A percentile compares a stretch with the other conserved stretches of the same genome.
phyloP scores from a whole-genome alignment of 805 yeast species.

The Teunomyces atbi region DNA sequence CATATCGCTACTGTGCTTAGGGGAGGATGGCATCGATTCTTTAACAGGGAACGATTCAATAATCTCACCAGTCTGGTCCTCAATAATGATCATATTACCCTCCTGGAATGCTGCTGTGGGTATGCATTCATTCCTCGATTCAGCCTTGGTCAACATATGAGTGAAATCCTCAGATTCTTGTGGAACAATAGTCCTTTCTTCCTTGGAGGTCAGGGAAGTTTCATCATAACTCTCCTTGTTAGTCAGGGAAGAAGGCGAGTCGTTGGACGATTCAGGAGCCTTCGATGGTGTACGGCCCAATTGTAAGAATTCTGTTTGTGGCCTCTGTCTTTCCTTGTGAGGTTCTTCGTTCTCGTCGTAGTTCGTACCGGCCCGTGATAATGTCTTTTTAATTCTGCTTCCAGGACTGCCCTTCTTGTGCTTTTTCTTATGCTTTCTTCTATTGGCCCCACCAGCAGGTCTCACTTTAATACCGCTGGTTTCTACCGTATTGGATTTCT shows the following conservation, averaged over 20 bases:
- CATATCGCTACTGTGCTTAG: conserved; percentile 1
- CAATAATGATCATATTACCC: conserved; percentile 69
- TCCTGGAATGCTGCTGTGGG: conserved; percentile 53
- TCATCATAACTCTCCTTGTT: conserved; percentile 8
- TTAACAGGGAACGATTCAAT: conserved; percentile 49
- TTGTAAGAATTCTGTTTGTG: conserved; percentile 40
- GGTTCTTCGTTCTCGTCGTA: conserved; percentile 14
- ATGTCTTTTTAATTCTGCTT: conserved; percentile 32
- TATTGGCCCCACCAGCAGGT: conserved; percentile 74
- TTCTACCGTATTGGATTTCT: conserved; percentile 46
- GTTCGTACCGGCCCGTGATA: conserved; percentile 21
- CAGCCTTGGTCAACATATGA: conserved; percentile 2
- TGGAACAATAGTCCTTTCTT: background rate
- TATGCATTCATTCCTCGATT: conserved; percentile 5
- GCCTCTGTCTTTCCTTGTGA: conserved; percentile 30
- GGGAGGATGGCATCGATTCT: background rate
- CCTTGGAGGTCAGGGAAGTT: background rate
- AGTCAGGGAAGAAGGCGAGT: conserved; percentile 3
- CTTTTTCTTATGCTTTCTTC: conserved; percentile 42
- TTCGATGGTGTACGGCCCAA: conserved; percentile 30
- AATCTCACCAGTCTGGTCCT: conserved; percentile 82
- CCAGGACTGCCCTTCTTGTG: conserved; percentile 28
- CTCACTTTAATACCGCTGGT: conserved; percentile 63
- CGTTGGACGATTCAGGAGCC: conserved; percentile 7
- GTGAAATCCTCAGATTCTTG: background rate